These are phyloP conservation scores for Globisporangium heterothallicum DNA, from an alignment of 352 stramenopile genomes.

Conservation along the genomic window DNA sequence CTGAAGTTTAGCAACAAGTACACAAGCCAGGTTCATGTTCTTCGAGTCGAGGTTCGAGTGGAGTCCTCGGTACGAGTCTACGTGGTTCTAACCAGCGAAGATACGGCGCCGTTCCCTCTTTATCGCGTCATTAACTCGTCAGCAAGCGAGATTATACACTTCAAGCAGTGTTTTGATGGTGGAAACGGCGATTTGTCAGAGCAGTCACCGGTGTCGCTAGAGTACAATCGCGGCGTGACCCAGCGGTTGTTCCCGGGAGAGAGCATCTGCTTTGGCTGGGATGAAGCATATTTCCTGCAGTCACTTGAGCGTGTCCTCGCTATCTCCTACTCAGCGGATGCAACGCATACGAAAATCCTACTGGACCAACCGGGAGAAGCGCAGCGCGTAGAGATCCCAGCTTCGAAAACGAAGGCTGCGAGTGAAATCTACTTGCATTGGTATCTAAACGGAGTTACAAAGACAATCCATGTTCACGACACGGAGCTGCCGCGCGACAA, in stretches of 20 bases:
- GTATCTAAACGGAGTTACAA: conserved; percentile 80
- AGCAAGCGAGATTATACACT: conserved; percentile 58
- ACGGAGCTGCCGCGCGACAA: conserved; percentile 53
- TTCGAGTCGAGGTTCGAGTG: conserved; percentile 75
- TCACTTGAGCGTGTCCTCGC: conserved; percentile 56
- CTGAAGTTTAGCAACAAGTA: conserved; percentile 84
- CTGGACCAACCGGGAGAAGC: conserved; percentile 68
- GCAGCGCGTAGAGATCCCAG: conserved; percentile 57
- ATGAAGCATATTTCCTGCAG: conserved; percentile 76
- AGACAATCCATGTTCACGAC: conserved; percentile 77
- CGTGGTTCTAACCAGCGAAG: conserved; percentile 67
- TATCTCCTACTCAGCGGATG: conserved; percentile 47
- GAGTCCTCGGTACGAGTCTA: conserved; percentile 69
- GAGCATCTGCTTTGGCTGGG: conserved; percentile 78
- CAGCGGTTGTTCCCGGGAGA: conserved; percentile 67
- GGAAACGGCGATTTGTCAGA: conserved; percentile 38
- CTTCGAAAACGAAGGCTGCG: conserved; percentile 18
- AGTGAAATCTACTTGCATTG: conserved; percentile 61
- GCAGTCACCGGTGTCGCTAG: conserved; percentile 24
- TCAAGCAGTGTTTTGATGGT: conserved; percentile 77
- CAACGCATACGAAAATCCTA: conserved; percentile 47
- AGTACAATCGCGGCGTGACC: conserved; percentile 59
- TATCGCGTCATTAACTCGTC: conserved; percentile 83
- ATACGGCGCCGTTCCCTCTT: conserved; percentile 51
- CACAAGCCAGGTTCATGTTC: conserved; percentile 67